phyloP scores from a whole-genome alignment of 1,284 basidiomycete genomes.

The Phellopilus nigrolimitatus region DNA sequence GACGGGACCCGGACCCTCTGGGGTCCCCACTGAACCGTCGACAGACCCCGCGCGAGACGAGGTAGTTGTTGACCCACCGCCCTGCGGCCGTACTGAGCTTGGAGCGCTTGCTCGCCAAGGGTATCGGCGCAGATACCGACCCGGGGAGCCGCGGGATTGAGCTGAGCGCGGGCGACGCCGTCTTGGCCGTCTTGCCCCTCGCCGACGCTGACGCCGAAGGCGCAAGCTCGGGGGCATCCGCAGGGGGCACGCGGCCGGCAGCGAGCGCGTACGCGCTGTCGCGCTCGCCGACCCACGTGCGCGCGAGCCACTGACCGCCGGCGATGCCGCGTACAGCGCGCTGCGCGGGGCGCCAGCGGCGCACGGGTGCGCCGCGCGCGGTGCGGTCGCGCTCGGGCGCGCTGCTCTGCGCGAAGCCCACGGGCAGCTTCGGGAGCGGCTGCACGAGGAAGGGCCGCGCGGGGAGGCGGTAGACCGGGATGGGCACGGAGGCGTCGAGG shows the following conservation, averaged over 20 bases:
- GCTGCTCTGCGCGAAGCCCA: slow-evolving; percentile 61
- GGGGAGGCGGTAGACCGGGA: slow-evolving; percentile 70
- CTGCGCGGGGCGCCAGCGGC: slow-evolving; percentile 66
- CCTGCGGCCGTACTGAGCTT: slow-evolving; percentile 15
- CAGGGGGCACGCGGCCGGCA: slow-evolving; percentile 26
- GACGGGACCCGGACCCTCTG: neutral
- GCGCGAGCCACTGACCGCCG: slow-evolving; percentile 72
- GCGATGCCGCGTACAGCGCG: slow-evolving; percentile 75
- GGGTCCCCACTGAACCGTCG: slow-evolving; percentile 4
- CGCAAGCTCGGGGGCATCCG: slow-evolving; percentile 15
- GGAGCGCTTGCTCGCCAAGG: slow-evolving; percentile 2
- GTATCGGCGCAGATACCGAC: slow-evolving; percentile 1
- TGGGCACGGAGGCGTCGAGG: slow-evolving; percentile 41
- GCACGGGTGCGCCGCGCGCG: slow-evolving; percentile 51
- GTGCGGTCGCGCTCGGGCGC: slow-evolving; percentile 57
- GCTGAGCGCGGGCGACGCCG: neutral
- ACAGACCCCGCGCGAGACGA: slow-evolving; percentile 26
- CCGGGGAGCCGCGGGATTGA: neutral
- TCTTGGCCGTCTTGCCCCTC: neutral
- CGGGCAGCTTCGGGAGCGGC: slow-evolving; percentile 64
- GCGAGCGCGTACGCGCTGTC: slow-evolving; percentile 54
- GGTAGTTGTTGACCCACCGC: slow-evolving; percentile 22
- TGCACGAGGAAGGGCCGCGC: slow-evolving; percentile 76
- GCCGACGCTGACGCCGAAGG: slow-evolving; percentile 7
- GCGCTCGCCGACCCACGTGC: slow-evolving; percentile 74